A percentile compares a stretch with the other conserved stretches of the same genome.
Evolutionary conservation across 2,329 filamentous ascomycete genomes (phyloP).

Genomic region (Arthrobotrys conoides): DNA sequence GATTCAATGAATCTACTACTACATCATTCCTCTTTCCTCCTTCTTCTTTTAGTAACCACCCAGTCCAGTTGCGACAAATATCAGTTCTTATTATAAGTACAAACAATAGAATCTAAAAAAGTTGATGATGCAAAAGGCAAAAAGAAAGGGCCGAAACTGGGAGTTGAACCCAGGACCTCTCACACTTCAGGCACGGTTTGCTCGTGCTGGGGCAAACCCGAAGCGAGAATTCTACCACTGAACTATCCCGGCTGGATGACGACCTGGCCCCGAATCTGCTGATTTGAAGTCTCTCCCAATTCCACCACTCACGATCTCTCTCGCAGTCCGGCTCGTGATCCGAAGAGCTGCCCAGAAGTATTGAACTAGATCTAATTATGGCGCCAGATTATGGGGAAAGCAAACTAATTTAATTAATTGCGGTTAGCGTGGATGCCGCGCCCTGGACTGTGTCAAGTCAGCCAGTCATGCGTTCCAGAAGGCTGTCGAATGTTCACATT

Average conservation of each 20-base stretch:
- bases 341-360: background rate
- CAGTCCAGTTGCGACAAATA: too few relatives aligned
- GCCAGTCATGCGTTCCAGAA: constrained; percentile 44
- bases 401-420: background rate
- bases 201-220: constrained; percentile 35
- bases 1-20: background rate
- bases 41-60: background rate
- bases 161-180: constrained; percentile 55
- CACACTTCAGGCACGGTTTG: constrained; percentile 43
- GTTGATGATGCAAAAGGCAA: constrained; percentile 6
- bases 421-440: background rate
- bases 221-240: constrained; percentile 59
- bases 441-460: background rate
- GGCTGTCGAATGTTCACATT: constrained; percentile 50
- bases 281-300: background rate
- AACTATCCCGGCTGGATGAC: constrained; percentile 46
- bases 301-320: background rate
- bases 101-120: constrained; percentile 2
- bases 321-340: background rate
- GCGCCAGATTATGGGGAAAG: background rate
- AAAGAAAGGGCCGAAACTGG: constrained; percentile 41
- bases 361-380: background rate
- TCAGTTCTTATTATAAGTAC: too few relatives aligned
- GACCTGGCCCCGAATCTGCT: background rate
- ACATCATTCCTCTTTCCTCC: background rate